Conservation (phyloP, 139 green algal genomes). For the Medakamo hakoo region DNA sequence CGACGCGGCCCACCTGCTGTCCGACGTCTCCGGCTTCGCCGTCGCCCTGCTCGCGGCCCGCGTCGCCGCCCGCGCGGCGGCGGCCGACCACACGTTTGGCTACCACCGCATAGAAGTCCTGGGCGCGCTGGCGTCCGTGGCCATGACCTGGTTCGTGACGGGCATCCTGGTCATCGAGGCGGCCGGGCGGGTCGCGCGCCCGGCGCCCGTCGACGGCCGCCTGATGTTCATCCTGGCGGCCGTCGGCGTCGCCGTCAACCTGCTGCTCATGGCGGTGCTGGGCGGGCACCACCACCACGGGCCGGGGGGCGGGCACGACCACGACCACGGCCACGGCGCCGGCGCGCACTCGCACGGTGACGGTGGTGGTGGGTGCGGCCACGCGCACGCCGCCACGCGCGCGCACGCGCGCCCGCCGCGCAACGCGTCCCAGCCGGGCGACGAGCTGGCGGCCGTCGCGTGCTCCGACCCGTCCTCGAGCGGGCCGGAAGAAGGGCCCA, state of each 20-base stretch:
- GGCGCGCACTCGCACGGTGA: background rate
- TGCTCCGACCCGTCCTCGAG: no score
- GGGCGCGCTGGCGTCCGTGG: slow-evolving; percentile 56
- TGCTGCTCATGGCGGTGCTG: slow-evolving; percentile 44
- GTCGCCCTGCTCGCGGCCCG: slow-evolving; percentile 57
- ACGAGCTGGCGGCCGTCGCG: no score
- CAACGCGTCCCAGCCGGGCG: no score
- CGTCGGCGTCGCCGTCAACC: slow-evolving; percentile 66
- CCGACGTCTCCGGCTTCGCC: slow-evolving; percentile 67
- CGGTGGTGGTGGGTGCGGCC: no score
- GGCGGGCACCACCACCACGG: slow-evolving; percentile 14
- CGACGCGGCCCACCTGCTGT: slow-evolving; percentile 89
- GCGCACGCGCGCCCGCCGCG: no score
- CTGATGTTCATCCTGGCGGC: slow-evolving; percentile 69
- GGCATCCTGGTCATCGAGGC: slow-evolving; percentile 77
- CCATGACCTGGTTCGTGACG: slow-evolving; percentile 79
- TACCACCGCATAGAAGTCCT: slow-evolving; percentile 84
- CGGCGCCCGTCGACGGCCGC: slow-evolving; percentile 41
- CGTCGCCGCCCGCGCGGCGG: background rate
- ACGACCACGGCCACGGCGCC: slow-evolving; percentile 6
- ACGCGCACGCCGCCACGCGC: no score
- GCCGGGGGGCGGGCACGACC: slow-evolving; percentile 5
- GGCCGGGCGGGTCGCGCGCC: slow-evolving; percentile 42
- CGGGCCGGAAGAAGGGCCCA: no score
- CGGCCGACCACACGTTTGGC: slow-evolving; percentile 41